Evolutionary conservation across 345 rosid species (phyloP).

Genomic region (Camelina laxa): DNA sequence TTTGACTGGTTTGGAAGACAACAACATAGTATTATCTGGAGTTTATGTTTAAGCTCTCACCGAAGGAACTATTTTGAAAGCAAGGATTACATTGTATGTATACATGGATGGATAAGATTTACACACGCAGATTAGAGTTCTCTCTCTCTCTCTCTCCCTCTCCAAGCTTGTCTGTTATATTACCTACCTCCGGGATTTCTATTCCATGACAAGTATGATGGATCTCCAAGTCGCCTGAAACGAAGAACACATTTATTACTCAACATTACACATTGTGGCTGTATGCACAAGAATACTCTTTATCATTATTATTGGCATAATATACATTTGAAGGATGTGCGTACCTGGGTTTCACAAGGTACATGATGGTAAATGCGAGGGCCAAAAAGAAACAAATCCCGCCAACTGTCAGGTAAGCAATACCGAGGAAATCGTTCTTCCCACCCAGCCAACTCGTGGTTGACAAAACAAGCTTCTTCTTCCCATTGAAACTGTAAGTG

Average conservation of each 20-base stretch:
- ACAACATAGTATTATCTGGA: slow-evolving; percentile 31
- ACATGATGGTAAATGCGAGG: slow-evolving; percentile 75
- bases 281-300: background rate
- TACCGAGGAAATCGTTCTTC: slow-evolving; percentile 95
- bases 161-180: slow-evolving; percentile 22
- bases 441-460: slow-evolving; percentile 99
- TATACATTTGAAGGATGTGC: slow-evolving; percentile 10
- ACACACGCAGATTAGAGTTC: slow-evolving; percentile 25
- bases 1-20: slow-evolving; percentile 19
- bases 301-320: background rate
- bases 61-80: slow-evolving; percentile 16
- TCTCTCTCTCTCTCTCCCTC: background rate
- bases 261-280: slow-evolving; percentile 10
- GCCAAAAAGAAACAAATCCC: slow-evolving; percentile 90
- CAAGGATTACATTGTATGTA: slow-evolving; percentile 25
- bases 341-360: slow-evolving; percentile 94
- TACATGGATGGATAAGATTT: slow-evolving; percentile 36
- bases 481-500: slow-evolving; percentile 92
- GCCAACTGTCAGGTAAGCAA: slow-evolving; percentile 92
- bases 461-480: slow-evolving; percentile 95
- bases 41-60: slow-evolving; percentile 14
- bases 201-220: slow-evolving; percentile 96
- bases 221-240: slow-evolving; percentile 93
- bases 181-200: slow-evolving; percentile 72
- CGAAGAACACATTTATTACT: slow-evolving; percentile 14